Evolutionary conservation across 768 basidiomycete genomes (phyloP), one percentile per base, ranked within the genome.

Genomic region (Rhizopogon sp.): DNA sequence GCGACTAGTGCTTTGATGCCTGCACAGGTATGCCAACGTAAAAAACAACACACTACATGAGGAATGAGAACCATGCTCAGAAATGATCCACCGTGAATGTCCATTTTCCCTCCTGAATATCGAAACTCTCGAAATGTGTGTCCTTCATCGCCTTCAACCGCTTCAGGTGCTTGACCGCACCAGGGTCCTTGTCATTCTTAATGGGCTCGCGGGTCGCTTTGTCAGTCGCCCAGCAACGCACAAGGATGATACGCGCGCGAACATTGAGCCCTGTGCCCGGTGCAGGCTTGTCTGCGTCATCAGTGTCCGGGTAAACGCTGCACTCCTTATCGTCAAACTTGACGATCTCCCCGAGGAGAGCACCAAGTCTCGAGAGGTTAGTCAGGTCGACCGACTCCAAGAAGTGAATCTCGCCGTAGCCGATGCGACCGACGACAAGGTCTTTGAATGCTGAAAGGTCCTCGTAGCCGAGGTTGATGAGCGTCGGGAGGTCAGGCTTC

Each of bases 81-180:
- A 98, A 99, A 74, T 96, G 93, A 66, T 93, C 86, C 58, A 98
- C 97, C 31, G 79, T 84, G 73, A 99, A 98, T 49, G 84, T 88
- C 96, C 96, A 98, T 70, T 81, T 86, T 50, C 97, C 97, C 62
- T 85, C 83, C 62, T 76, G 76, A 52, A 84, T 78, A 55, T 93
- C 87, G 69, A 90, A 98, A 64, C 72, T 73, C 66, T 90, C 85
- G 63, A 94, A 98, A 46, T 80, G 80, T 40, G 95, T 98, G 53
- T 88, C 86, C 67, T 86, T 85, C 81, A 95, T 93, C 52, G 76
- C 79, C 76, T 85, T 85, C 69, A 98, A 73, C 59, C 88, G 81
- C 72, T 90, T 92, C 64, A 94, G 59, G 62, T 91, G 85, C 60
- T 85, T 86, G 39, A 84, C 74, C 40, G 84, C 81, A 37, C 70